These are phyloP conservation scores for Mortierella sp. DNA, from an alignment of 371 early-diverging fungal species.

Conservation along the genomic window DNA sequence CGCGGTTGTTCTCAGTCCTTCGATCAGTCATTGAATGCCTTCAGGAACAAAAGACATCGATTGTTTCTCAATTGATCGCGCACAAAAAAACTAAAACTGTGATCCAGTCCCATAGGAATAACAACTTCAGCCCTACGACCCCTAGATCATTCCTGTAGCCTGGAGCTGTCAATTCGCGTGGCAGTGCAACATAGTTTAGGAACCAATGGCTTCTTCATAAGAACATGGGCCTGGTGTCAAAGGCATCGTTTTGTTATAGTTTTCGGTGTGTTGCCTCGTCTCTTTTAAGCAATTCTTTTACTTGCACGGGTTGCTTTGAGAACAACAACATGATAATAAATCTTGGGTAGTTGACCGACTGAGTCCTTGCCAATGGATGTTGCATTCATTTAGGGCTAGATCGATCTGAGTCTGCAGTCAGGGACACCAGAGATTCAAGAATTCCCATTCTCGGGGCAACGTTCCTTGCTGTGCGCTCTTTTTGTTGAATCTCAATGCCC, in stretches of 20 bases:
- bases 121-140: background rate
- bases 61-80: background rate
- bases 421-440: background rate
- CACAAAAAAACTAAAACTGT: background rate
- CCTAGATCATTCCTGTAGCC: background rate
- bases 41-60: conserved; percentile 2
- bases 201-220: background rate
- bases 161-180: background rate
- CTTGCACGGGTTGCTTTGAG: no score
- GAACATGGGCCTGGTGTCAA: no score
- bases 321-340: background rate
- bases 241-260: background rate
- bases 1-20: background rate
- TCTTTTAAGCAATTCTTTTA: background rate
- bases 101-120: background rate
- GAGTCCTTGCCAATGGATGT: background rate
- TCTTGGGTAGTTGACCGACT: background rate
- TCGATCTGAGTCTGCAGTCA: background rate
- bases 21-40: background rate
- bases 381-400: background rate
- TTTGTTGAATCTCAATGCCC: background rate
- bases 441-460: background rate
- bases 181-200: background rate
- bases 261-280: background rate
- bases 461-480: background rate